Base-by-base conservation (phyloP, 2,329 filamentous ascomycete genomes). In the Leptographium radiaticola region DNA sequence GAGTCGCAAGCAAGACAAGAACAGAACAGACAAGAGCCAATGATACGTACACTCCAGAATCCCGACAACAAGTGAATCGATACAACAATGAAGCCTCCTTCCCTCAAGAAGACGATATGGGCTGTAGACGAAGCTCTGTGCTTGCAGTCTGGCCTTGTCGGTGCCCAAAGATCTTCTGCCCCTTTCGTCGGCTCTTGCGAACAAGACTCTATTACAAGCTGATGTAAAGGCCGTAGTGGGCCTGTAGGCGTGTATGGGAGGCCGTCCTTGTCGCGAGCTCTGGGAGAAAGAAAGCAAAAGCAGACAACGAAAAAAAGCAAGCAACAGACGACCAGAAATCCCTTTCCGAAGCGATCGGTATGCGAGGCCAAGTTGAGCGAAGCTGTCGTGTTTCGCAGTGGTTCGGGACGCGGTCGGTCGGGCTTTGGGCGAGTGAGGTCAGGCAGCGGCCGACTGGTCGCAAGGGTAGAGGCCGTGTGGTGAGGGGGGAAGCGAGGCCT, bases 51-150 rank as follows among this genome's bases (percentile, higher is more conserved):
- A 79, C 68, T 75, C 72, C 70, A 56, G 59, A 62, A 62, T 62
- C 57, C 51, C 53, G 57, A 59, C 58, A 59, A 62, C 59, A 63
- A 63, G 40, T 52, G 52, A 51, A 53, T 55, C 45, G 51, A 55
- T 52, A 60, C 58, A 59, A 50, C 51, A 45, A 51, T 40, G 34
- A 59, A 39, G 34, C 48, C 48, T 30, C 25, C 53, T 53, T 45
- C 60, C 50, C 57, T 59, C 54, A 51, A 56, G 57, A 62, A 70
- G 70, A 69, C 49, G 64, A 62, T 67, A 51, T 45, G 16, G 42
- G 51, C 52, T 48, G 68, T 75, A 79, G 77, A 81, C 70, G 77
- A 79, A 80, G 79, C 79, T 82, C 78, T 81, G 70, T 81, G 75
- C 79, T 79, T 75, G 68, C 71, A 68, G 68, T 73, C 73, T 70